Evolutionary conservation across 164 flowering plant genomes (phyloP).

Genomic region (Berberis thunbergii): DNA sequence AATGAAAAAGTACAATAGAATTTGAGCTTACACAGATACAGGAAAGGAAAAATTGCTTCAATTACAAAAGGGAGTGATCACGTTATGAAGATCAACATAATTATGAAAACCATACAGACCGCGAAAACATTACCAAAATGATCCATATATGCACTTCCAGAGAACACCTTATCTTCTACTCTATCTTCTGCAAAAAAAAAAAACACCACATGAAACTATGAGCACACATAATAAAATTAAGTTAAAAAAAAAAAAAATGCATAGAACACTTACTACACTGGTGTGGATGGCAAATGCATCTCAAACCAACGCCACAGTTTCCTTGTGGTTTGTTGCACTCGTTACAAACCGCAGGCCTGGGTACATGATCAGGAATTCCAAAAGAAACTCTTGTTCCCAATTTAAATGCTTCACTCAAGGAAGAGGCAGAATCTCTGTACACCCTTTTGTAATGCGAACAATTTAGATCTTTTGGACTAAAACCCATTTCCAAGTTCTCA

Average conservation of each 20-base stretch:
- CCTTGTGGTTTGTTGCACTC: slow-evolving; percentile 54
- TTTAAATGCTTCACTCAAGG: slow-evolving; percentile 18
- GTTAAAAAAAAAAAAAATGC: background rate
- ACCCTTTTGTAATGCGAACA: slow-evolving; percentile 37
- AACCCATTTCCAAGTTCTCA: slow-evolving; percentile 24
- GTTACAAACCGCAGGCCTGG: slow-evolving; percentile 28
- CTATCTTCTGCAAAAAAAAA: slow-evolving; percentile 42
- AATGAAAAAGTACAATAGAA: too few species aligned
- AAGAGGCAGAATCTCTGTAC: slow-evolving; percentile 12
- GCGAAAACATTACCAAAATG: slow-evolving; percentile 14
- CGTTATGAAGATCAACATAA: slow-evolving; percentile 8
- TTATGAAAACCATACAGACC: slow-evolving; percentile 13
- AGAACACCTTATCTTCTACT: slow-evolving; percentile 44
- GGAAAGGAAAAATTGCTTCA: background rate
- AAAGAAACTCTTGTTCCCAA: slow-evolving; percentile 47
- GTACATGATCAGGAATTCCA: slow-evolving; percentile 45
- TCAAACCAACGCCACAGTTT: slow-evolving; percentile 49
- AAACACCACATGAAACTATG: background rate
- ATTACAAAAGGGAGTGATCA: background rate
- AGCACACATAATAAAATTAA: background rate
- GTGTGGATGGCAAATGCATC: slow-evolving; percentile 47
- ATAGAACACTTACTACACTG: slow-evolving; percentile 43
- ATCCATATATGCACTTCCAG: slow-evolving; percentile 13
- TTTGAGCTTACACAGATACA: background rate
- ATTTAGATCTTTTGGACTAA: slow-evolving; percentile 38